These are phyloP conservation scores for Dichotomocladium elegans DNA, from an alignment of 371 early-diverging fungal species.

Conservation along the genomic window DNA sequence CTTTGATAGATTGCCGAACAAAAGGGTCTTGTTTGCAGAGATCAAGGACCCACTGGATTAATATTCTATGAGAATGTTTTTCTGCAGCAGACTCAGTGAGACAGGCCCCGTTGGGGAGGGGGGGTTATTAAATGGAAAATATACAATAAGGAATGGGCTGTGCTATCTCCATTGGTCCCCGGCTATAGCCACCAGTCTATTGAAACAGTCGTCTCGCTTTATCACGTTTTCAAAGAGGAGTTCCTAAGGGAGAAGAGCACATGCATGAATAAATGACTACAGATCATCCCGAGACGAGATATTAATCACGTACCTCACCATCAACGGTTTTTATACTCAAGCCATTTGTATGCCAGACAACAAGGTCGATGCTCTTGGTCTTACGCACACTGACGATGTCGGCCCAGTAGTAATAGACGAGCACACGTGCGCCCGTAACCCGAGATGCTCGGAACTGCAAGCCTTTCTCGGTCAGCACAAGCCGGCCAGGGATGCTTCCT, in stretches of 20 bases:
- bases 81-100: too few species aligned
- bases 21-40: constrained; percentile 77
- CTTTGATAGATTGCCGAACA: constrained; percentile 67
- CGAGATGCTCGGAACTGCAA: constrained; percentile 37
- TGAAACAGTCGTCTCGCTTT: constrained; percentile 40
- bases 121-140: too few species aligned
- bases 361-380: constrained; percentile 29
- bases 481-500: constrained; percentile 31
- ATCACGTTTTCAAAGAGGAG: constrained; percentile 37
- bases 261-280: too few species aligned
- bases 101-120: too few species aligned
- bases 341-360: constrained; percentile 36
- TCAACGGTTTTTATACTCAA: constrained; percentile 23
- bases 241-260: constrained; percentile 1
- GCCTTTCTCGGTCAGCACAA: constrained; percentile 10
- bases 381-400: constrained; percentile 36
- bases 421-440: constrained; percentile 26
- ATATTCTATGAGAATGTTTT: constrained; percentile 78
- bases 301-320: constrained; percentile 15
- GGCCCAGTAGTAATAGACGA: constrained; percentile 26
- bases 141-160: background rate
- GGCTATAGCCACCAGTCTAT: constrained; percentile 27
- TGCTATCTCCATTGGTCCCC: constrained; percentile 16
- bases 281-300: too few species aligned
- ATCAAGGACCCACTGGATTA: constrained; percentile 80